A percentile compares a stretch with the other conserved stretches of the same genome.
These are phyloP conservation scores for Ceratocystis albifundus DNA, from an alignment of 2,329 filamentous ascomycete species.

Conservation along the genomic window DNA sequence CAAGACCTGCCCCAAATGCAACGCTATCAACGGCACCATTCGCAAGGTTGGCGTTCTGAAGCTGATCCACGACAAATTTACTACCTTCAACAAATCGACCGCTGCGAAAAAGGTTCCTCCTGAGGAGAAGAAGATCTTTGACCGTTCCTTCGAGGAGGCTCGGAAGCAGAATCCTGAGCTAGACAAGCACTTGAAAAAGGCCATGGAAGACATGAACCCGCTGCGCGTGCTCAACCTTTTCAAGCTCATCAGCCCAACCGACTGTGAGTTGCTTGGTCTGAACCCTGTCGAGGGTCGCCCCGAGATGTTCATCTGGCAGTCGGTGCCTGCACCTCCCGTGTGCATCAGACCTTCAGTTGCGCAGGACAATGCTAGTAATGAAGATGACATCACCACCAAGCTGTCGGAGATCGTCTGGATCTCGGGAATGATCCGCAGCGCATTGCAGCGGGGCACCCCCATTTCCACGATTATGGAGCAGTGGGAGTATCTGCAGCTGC, in stretches of 20 bases:
- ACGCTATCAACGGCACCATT: slow-evolving; percentile 75
- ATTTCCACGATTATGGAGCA: slow-evolving; percentile 91
- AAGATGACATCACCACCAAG: slow-evolving; percentile 94
- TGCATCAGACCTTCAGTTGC: slow-evolving; percentile 89
- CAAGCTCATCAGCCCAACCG: slow-evolving; percentile 68
- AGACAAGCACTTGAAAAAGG: slow-evolving; percentile 83
- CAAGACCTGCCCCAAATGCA: slow-evolving; percentile 70
- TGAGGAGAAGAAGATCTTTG: slow-evolving; percentile 69
- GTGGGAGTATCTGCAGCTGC: slow-evolving; percentile 92
- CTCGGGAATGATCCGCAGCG: slow-evolving; percentile 74
- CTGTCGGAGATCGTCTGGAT: slow-evolving; percentile 93
- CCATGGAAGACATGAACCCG: slow-evolving; percentile 88
- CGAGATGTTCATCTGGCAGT: slow-evolving; percentile 97
- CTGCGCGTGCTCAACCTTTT: slow-evolving; percentile 82
- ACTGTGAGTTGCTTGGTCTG: slow-evolving; percentile 85
- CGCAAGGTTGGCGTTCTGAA: slow-evolving; percentile 89
- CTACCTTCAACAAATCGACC: slow-evolving; percentile 76
- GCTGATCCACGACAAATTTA: slow-evolving; percentile 86
- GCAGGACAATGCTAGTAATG: slow-evolving; percentile 84
- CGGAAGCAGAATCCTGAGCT: slow-evolving; percentile 68
- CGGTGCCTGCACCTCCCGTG: slow-evolving; percentile 83
- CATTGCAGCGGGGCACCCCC: slow-evolving; percentile 69
- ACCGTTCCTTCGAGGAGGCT: slow-evolving; percentile 71
- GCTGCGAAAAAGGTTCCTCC: slow-evolving; percentile 75
- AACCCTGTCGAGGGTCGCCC: slow-evolving; percentile 77